Evolutionary conservation across 2,329 filamentous ascomycete genomes (phyloP).

Genomic region (Microsporum canis): DNA sequence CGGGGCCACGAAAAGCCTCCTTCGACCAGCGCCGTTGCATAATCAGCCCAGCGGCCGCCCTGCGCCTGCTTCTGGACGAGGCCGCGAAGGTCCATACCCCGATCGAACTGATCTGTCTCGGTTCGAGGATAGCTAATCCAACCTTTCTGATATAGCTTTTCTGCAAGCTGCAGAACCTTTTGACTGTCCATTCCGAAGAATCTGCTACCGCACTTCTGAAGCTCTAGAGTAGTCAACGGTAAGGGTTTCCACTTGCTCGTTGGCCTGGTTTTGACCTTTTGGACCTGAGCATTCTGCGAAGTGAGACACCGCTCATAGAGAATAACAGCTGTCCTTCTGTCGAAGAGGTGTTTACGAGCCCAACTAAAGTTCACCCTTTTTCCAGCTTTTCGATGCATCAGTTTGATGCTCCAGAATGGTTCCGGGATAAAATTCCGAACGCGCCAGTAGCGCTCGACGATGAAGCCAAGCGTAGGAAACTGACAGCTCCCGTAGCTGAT

Average conservation of each 20-base stretch:
- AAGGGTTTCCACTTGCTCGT: constrained; percentile 6
- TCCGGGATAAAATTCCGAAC: constrained; percentile 6
- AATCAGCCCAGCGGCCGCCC: constrained; percentile 2
- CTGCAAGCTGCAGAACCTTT: constrained; percentile 5
- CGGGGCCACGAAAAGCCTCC: constrained; percentile 6
- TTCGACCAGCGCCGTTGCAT: constrained; percentile 5
- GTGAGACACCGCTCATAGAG: constrained; percentile 5
- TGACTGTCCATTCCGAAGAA: constrained; percentile 5
- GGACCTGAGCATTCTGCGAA: constrained; percentile 6
- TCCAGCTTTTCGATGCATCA: constrained; percentile 5
- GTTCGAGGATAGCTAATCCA: constrained; percentile 6
- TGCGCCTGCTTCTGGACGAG: constrained; percentile 5
- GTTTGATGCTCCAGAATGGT: constrained; percentile 5
- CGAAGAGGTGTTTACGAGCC: constrained; percentile 1
- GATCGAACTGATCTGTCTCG: constrained; percentile 5
- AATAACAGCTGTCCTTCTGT: constrained; percentile 2
- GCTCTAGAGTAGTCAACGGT: constrained; percentile 6
- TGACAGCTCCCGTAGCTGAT: constrained; percentile 7
- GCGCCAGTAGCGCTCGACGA: constrained; percentile 6
- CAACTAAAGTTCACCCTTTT: constrained; percentile 3
- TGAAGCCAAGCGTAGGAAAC: constrained; percentile 5
- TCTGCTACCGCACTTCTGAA: constrained; percentile 6
- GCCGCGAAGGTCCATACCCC: constrained; percentile 5
- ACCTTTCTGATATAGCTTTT: constrained; percentile 1
- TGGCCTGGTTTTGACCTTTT: constrained; percentile 4